A percentile compares a stretch with the other conserved stretches of the same genome.
Evolutionary conservation across 768 basidiomycete genomes (phyloP).

Genomic region (Naganishia antarctica): DNA sequence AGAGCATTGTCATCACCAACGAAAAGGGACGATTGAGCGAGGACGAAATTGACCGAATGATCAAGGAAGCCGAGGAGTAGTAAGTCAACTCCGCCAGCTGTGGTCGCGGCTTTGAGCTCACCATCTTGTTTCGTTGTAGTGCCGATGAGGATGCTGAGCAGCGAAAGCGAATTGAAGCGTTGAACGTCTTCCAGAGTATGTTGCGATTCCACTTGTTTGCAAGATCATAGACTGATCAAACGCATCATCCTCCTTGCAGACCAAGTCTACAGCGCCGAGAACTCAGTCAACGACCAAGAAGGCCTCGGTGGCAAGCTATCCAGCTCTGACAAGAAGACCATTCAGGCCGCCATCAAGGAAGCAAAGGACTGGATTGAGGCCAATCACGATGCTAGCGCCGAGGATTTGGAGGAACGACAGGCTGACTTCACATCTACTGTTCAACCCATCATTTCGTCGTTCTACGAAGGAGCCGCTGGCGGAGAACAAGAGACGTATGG

Average conservation of each 20-base stretch:
- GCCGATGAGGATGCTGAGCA: slow-evolving; percentile 49
- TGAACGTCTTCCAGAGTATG: slow-evolving; percentile 46
- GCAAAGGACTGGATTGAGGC: slow-evolving; percentile 88
- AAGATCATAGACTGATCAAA: slow-evolving; percentile 21
- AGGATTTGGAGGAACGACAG: slow-evolving; percentile 89
- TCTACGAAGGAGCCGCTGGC: slow-evolving; percentile 51
- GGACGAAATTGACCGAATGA: slow-evolving; percentile 99
- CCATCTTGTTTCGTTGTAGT: not conserved
- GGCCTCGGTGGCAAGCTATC: slow-evolving; percentile 78
- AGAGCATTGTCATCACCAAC: slow-evolving; percentile 50
- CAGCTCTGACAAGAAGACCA: slow-evolving; percentile 52
- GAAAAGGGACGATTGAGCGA: slow-evolving; percentile 95
- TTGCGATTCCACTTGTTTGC: slow-evolving; percentile 20
- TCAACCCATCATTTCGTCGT: slow-evolving; percentile 76
- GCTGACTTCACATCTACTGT: slow-evolving; percentile 50
- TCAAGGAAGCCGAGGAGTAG: slow-evolving; percentile 82
- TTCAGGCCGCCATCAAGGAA: slow-evolving; percentile 77
- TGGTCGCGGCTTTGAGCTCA: not conserved
- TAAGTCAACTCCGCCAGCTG: not conserved
- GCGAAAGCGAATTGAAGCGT: slow-evolving; percentile 52
- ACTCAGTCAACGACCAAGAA: slow-evolving; percentile 75
- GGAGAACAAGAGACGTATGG: slow-evolving; percentile 53
- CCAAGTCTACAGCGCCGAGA: slow-evolving; percentile 53
- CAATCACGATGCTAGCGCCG: slow-evolving; percentile 67
- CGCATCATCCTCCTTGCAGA: slow-evolving; percentile 62